Conservation (phyloP, 2,329 filamentous ascomycete genomes). For the Sporothrix curviconia region DNA sequence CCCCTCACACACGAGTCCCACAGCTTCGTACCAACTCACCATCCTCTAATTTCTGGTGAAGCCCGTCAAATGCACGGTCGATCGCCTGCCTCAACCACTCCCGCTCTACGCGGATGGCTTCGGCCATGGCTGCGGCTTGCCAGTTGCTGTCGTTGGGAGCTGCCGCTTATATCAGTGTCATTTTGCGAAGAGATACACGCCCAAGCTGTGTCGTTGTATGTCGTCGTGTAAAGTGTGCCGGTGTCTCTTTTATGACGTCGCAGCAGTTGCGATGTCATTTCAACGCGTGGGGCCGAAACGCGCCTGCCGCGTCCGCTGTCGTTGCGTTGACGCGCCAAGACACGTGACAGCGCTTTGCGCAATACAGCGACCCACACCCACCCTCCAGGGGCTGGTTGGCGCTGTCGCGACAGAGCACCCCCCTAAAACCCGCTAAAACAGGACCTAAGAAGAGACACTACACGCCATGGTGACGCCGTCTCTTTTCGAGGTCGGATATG, state of each 20-base stretch:
- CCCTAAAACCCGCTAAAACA: not conserved
- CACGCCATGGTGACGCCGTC: too few relatives aligned
- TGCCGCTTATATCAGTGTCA: not conserved
- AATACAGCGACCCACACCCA: too few relatives aligned
- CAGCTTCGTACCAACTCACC: constrained; percentile 5
- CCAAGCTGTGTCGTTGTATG: not conserved
- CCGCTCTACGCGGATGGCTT: not conserved
- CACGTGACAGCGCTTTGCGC: constrained; percentile 1
- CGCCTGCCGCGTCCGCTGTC: not conserved
- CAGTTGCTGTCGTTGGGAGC: not conserved
- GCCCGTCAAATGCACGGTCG: constrained; percentile 32
- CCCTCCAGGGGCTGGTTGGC: too few relatives aligned
- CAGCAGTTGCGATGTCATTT: too few relatives aligned
- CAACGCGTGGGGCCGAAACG: not conserved
- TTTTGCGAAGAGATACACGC: too few relatives aligned
- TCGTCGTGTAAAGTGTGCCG: not conserved
- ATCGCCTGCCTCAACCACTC: constrained; percentile 36
- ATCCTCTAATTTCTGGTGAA: constrained; percentile 25
- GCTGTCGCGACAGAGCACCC: not conserved
- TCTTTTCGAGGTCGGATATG: too few relatives aligned
- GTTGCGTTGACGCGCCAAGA: not conserved
- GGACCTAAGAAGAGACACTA: too few relatives aligned
- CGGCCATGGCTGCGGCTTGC: not conserved
- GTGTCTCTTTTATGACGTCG: too few relatives aligned
- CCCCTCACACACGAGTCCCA: not conserved